phyloP scores from a whole-genome alignment of 1,139 yeast genomes.

The Saccharomycopsis hybrid region DNA sequence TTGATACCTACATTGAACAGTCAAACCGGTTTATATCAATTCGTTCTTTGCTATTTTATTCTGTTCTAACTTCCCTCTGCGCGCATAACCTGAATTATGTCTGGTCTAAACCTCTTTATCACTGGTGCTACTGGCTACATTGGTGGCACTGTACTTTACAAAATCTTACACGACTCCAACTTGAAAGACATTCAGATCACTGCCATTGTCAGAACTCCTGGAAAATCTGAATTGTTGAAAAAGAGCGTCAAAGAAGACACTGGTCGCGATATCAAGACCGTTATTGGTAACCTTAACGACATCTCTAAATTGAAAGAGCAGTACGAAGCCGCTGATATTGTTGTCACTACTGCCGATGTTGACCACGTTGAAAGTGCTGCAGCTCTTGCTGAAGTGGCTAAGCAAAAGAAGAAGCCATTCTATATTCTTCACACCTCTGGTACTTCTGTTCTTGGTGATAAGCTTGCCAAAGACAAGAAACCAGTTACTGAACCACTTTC shows the following conservation, averaged over 20 bases:
- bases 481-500: constrained; percentile 29
- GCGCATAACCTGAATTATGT: not conserved
- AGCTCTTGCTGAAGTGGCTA: constrained; percentile 21
- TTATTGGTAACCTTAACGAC: constrained; percentile 29
- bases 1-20: too few species aligned
- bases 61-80: too few species aligned
- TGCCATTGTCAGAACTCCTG: constrained; percentile 29
- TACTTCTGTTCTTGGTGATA: constrained; percentile 31
- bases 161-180: constrained; percentile 24
- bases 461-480: constrained; percentile 23
- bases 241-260: constrained; percentile 26
- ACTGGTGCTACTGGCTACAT: constrained; percentile 36
- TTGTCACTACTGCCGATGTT: constrained; percentile 36
- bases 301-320: constrained; percentile 26
- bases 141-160: constrained; percentile 32
- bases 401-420: constrained; percentile 6
- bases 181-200: constrained; percentile 25
- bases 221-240: constrained; percentile 24
- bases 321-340: constrained; percentile 28
- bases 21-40: too few species aligned
- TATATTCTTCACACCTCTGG: constrained; percentile 37
- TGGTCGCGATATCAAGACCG: constrained; percentile 21
- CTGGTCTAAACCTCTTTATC: constrained; percentile 3
- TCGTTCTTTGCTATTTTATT: too few species aligned
- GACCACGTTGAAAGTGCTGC: constrained; percentile 34